Evolutionary conservation across 805 yeast species (phyloP).

Genomic region (Yamadazyma endophytica): DNA sequence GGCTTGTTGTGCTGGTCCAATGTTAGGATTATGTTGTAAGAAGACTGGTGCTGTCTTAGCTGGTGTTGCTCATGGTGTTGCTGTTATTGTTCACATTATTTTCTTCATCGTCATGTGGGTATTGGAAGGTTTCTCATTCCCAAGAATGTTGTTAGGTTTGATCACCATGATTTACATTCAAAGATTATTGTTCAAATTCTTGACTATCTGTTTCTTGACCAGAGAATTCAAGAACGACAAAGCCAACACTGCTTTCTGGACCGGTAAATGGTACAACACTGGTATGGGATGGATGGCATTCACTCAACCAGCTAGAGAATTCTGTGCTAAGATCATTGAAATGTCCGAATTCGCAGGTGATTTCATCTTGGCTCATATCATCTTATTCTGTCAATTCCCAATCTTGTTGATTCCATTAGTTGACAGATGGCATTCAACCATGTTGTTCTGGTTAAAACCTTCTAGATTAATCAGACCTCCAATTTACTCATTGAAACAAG

Average conservation of each 20-base stretch:
- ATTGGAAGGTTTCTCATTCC: slow-evolving; percentile 85
- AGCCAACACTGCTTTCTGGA: slow-evolving; percentile 98
- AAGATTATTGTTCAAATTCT: slow-evolving; percentile 78
- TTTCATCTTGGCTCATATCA: slow-evolving; percentile 85
- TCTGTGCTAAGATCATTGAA: slow-evolving; percentile 89
- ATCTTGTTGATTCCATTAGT: slow-evolving; percentile 76
- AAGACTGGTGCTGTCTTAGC: slow-evolving; percentile 95
- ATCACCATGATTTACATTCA: slow-evolving; percentile 81
- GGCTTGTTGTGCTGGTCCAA: slow-evolving; percentile 97
- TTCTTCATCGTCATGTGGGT: slow-evolving; percentile 98
- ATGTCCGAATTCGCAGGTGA: slow-evolving; percentile 96
- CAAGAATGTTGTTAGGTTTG: slow-evolving; percentile 83
- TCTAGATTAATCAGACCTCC: slow-evolving; percentile 97
- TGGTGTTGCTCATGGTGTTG: slow-evolving; percentile 91
- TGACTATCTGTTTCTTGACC: slow-evolving; percentile 75
- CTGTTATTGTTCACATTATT: slow-evolving; percentile 80
- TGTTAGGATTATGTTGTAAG: slow-evolving; percentile 92
- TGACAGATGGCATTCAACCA: slow-evolving; percentile 97
- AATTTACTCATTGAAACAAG: slow-evolving; percentile 93
- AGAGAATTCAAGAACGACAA: slow-evolving; percentile 96
- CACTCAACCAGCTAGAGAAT: slow-evolving; percentile 96
- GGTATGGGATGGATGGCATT: slow-evolving; percentile 92
- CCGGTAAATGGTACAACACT: slow-evolving; percentile 97
- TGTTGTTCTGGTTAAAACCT: slow-evolving; percentile 99
- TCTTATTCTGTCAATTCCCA: slow-evolving; percentile 88